Evolutionary conservation across 2,329 filamentous ascomycete genomes (phyloP).

Genomic region (Microascus cirrosus): DNA sequence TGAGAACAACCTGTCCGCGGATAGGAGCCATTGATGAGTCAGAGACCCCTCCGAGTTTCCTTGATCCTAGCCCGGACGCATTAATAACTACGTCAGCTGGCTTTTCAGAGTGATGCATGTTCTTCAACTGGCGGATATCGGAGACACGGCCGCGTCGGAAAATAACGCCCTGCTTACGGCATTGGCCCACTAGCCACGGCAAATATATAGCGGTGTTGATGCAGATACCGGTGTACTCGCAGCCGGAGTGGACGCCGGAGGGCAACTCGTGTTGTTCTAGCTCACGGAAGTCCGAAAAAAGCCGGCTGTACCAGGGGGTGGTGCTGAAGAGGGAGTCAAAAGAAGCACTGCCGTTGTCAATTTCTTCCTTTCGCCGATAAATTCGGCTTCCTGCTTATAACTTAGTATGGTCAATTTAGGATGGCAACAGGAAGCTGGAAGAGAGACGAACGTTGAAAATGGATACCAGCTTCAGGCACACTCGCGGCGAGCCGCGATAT

Average conservation of each 20-base stretch:
- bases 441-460: conserved; percentile 53
- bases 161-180: conserved; percentile 58
- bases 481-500: conserved; percentile 48
- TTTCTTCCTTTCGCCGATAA: conserved; percentile 53
- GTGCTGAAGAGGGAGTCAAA: conserved; percentile 48
- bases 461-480: conserved; percentile 67
- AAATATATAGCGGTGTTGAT: conserved; percentile 87
- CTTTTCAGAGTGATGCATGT: conserved; percentile 37
- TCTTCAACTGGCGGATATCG: conserved; percentile 62
- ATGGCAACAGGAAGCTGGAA: neutral
- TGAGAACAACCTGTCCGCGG: conserved; percentile 74
- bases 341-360: conserved; percentile 14
- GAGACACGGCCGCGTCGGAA: conserved; percentile 50
- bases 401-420: neutral
- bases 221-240: conserved; percentile 72
- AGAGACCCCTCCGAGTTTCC: conserved; percentile 67
- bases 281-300: conserved; percentile 59
- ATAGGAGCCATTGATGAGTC: conserved; percentile 64
- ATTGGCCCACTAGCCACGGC: conserved; percentile 74
- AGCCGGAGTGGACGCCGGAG: conserved; percentile 58
- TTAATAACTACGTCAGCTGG: conserved; percentile 68
- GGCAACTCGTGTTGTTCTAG: conserved; percentile 48
- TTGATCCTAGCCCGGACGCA: conserved; percentile 68
- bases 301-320: conserved; percentile 63
- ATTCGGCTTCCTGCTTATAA: conserved; percentile 30